Base-by-base conservation (phyloP, 2,329 filamentous ascomycete species). In the Microcera coccophila region DNA sequence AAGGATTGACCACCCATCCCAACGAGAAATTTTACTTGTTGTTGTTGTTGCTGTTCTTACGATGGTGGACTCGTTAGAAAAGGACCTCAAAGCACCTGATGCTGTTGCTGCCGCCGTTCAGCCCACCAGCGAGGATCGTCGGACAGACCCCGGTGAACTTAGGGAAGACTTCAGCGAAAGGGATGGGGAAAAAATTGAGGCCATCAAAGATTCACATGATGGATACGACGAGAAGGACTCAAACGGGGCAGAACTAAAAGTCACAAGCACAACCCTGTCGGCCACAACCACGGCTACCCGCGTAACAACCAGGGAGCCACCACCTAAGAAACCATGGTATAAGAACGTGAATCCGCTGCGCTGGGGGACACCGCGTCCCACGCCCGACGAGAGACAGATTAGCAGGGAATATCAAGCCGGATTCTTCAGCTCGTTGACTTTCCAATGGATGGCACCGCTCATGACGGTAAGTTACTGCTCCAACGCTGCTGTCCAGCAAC, bases 361-460 rank as follows among this genome's bases (percentile, higher is more conserved):
- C 59, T 84, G 81, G 81, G 76, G 79, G 4, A 49, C 62, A 24
- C 65, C 74, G 2, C 78, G 80, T 2, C 69, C 75, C 0, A 68
- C 84, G 1, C 81, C 82, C 28, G 65, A 74, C 36, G 71, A 73
- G 54, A 71, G 72, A 42, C 56, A 54, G 5, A 62, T 73, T 1
- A 90, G 81, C 5, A 78, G 77, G 48, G 90, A 96, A 67, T 74
- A 88, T 61, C 74, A 70, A 4, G 90, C 90, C 4, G 70, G 77
- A 2, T 84, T 90, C 58, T 76, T 93, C 50, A 95, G 87, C 67
- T 63, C 74, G 43, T 63, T 95, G 17, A 85, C 84, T 4, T 97
- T 95, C 61, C 81, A 89, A 62, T 97, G 91, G 91, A 91, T 96
- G 75, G 81, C 82, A 1, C 84, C 88, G 2, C 62, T 97, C 42